Evolutionary conservation across 2,329 filamentous ascomycete species (phyloP).

Genomic region (Fusarium sp.): DNA sequence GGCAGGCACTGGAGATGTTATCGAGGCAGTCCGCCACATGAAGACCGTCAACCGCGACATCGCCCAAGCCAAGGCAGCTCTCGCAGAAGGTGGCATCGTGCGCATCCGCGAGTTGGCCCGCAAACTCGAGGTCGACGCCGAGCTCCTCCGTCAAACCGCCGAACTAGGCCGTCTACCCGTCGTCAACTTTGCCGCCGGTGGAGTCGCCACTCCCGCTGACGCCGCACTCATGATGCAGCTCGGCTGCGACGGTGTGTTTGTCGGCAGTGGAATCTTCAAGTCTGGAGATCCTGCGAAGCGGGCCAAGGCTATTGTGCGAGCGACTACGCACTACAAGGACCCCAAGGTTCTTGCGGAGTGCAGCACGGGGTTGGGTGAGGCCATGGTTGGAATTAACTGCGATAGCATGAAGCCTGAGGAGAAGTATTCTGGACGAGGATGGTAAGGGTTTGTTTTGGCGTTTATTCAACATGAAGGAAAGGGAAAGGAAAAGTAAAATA

Average conservation of each 20-base stretch:
- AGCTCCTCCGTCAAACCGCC: conserved; percentile 86
- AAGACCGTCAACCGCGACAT: conserved; percentile 89
- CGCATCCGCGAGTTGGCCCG: conserved; percentile 79
- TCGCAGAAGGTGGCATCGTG: conserved; percentile 65
- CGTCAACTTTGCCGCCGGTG: conserved; percentile 98
- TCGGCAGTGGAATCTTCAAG: conserved; percentile 98
- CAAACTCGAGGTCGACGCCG: conserved; percentile 81
- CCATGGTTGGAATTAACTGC: conserved; percentile 96
- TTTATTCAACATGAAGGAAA: conserved; percentile 29
- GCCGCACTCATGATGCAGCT: conserved; percentile 98
- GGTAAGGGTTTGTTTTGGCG: conserved; percentile 64
- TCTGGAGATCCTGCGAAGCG: conserved; percentile 89
- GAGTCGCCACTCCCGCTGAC: conserved; percentile 98
- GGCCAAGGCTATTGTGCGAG: conserved; percentile 93
- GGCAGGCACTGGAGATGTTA: conserved; percentile 95
- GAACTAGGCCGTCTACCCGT: conserved; percentile 90
- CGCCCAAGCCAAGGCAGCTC: conserved; percentile 79
- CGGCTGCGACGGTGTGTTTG: conserved; percentile 97
- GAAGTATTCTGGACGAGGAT: conserved; percentile 87
- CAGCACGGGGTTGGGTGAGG: conserved; percentile 90
- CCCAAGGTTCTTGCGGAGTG: conserved; percentile 87
- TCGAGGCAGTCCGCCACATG: conserved; percentile 97
- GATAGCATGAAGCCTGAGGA: conserved; percentile 80
- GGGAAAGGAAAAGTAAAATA: background rate
- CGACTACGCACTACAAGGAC: conserved; percentile 90